Evolutionary conservation across 306 rosid species (phyloP).

Genomic region (Mimosa bimucronata): DNA sequence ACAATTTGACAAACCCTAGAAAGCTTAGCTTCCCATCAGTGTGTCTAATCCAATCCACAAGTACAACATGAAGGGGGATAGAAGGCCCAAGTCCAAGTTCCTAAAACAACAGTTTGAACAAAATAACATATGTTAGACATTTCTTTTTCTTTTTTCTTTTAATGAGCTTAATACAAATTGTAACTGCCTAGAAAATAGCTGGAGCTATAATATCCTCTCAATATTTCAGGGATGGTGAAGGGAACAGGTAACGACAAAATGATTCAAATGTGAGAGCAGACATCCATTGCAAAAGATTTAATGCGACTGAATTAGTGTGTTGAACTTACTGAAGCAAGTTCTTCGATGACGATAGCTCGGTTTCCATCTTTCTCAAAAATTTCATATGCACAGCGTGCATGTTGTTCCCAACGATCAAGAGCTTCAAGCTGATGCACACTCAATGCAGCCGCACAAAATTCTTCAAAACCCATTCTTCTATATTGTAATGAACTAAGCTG

Average conservation of each 20-base stretch:
- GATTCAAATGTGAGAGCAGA: neutral
- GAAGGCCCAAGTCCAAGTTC: constrained; percentile 81
- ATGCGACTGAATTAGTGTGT: neutral
- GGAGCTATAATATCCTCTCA: neutral
- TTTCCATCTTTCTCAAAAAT: constrained; percentile 74
- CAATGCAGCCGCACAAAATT: constrained; percentile 74
- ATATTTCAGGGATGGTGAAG: neutral
- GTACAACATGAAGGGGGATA: constrained; percentile 68
- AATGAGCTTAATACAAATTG: constrained; percentile 2
- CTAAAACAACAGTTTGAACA: constrained; percentile 37
- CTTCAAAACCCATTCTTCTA: constrained; percentile 81
- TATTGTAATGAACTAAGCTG: constrained; percentile 73
- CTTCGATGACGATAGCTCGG: constrained; percentile 70
- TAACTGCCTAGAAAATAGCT: too few species aligned
- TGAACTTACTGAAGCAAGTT: constrained; percentile 70
- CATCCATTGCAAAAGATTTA: neutral
- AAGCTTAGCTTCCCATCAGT: constrained; percentile 78
- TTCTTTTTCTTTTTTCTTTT: neutral
- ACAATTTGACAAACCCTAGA: constrained; percentile 69
- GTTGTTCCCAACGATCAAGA: constrained; percentile 74
- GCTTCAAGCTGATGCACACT: constrained; percentile 81
- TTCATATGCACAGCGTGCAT: constrained; percentile 71
- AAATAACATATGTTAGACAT: neutral
- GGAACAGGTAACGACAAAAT: neutral
- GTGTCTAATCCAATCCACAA: constrained; percentile 76